Base-by-base conservation (phyloP, 305 asterid genomes). In the Caryopteris hybrid region DNA sequence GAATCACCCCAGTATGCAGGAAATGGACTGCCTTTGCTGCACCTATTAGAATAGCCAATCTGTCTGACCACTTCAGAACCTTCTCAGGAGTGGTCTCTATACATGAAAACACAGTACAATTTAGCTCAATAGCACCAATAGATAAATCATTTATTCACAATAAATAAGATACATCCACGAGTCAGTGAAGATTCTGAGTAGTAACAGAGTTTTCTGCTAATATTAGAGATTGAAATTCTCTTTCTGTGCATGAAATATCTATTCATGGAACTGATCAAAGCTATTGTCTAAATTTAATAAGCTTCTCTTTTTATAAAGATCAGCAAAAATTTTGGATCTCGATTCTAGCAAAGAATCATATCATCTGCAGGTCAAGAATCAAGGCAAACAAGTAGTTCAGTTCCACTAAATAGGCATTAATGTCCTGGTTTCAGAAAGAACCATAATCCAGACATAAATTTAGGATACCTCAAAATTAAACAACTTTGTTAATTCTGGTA, bases 1-100 rank as follows among this genome's bases (percentile, higher is more conserved):
- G 92, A 50, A 91, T 86, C 34, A 91, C 91, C 20, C 99, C 96
- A 1, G 96, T 88, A 63, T 88, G 99, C 58, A 93, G 91, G 74
- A 91, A 93, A 78, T 88, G 99, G 56, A 91, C 92, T 56, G 96
- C 96, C 80, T 88, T 88, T 64, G 96, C 96, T 33, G 83, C 83
- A 74, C 89, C 91, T 47, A 85, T 93, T 69, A 93, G 84, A 74
- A 93, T 81, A 12, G 85, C 85, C 79, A 93, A 73, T 85, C 99
- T 85, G 43, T 91, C 96, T 4, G 97, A 65, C 99, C 99, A 91
- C 71, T 81, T 91, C 57, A 88, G 81, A 45, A 74, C 80, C 83
- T 82, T 91, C 83, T 78, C 96, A 0, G 85, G 84, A 41, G 71
- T 54, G 51, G 72, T 84, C 63, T 86, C 99, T 90, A 85, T 62